These are phyloP conservation scores for Pythium dissimile DNA, from an alignment of 352 stramenopile genomes.

Conservation along the genomic window DNA sequence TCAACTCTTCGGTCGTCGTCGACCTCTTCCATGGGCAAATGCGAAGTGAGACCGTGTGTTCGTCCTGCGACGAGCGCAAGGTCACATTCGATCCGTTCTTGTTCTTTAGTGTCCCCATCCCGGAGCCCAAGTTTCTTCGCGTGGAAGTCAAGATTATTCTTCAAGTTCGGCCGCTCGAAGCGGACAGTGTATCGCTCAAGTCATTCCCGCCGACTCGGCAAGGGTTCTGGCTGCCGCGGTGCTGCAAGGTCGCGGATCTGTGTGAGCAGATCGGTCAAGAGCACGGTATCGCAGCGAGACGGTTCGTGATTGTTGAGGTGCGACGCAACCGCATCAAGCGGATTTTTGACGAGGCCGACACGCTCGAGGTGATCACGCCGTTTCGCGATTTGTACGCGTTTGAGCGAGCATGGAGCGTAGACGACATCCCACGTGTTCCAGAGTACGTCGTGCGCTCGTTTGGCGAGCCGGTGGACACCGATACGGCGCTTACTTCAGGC, in stretches of 20 bases:
- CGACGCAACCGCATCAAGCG: conserved; percentile 69
- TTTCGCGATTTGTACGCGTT: conserved; percentile 50
- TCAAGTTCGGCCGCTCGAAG: conserved; percentile 34
- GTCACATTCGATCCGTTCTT: conserved; percentile 97
- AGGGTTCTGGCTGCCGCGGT: conserved; percentile 60
- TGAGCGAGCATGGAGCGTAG: conserved; percentile 62
- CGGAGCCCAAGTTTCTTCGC: conserved; percentile 69
- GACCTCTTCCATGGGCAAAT: conserved; percentile 96
- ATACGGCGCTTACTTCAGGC: not conserved
- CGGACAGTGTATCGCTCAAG: not conserved
- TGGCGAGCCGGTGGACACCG: not conserved
- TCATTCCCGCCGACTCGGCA: conserved; percentile 17
- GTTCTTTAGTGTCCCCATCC: conserved; percentile 94
- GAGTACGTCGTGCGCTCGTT: not conserved
- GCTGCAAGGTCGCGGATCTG: conserved; percentile 35
- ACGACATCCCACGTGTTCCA: conserved; percentile 51
- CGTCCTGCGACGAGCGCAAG: conserved; percentile 88
- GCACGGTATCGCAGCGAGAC: conserved; percentile 36
- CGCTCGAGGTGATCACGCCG: conserved; percentile 43
- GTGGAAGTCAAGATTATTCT: conserved; percentile 63
- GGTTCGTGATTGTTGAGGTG: conserved; percentile 69
- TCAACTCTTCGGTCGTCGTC: conserved; percentile 95
- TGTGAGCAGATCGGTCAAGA: conserved; percentile 45
- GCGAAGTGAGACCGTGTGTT: conserved; percentile 93
- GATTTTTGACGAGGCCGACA: conserved; percentile 59